Conservation (phyloP, 2,329 filamentous ascomycete species). For the Colletotrichum spaethianum region DNA sequence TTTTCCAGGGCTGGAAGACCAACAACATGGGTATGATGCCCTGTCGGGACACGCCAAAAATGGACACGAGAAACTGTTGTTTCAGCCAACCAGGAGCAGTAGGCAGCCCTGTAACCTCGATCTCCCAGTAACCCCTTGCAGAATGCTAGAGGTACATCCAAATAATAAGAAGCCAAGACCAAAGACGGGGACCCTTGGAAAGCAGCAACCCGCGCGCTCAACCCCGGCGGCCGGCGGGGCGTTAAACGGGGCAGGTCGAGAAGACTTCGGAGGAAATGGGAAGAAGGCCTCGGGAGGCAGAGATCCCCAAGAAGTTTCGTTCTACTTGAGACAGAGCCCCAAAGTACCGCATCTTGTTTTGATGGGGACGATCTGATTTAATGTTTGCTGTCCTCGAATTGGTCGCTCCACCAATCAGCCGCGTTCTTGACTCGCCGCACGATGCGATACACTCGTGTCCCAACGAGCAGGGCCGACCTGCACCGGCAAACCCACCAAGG, state of each 20-base stretch:
- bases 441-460: conserved; percentile 13
- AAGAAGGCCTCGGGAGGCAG: conserved; percentile 24
- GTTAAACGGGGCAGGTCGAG: conserved; percentile 1
- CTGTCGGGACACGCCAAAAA: conserved; percentile 39
- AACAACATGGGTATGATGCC: conserved; percentile 33
- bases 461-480: conserved; percentile 9
- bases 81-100: conserved; percentile 42
- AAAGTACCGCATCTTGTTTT: conserved; percentile 25
- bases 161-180: conserved; percentile 17
- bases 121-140: conserved; percentile 38
- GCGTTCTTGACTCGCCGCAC: conserved; percentile 31
- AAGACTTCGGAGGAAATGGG: conserved; percentile 27
- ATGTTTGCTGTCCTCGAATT: conserved; percentile 36
- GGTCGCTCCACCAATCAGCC: conserved; percentile 18
- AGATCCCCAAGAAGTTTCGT: conserved; percentile 28
- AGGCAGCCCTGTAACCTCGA: conserved; percentile 37
- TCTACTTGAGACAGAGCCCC: conserved; percentile 31
- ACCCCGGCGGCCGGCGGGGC: conserved; percentile 10
- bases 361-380: conserved; percentile 20
- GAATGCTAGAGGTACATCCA: conserved; percentile 17
- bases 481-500: conserved; percentile 27
- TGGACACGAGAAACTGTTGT: conserved; percentile 43
- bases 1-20: conserved; percentile 25
- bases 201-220: conserved; percentile 24
- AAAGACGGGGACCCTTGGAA: conserved; percentile 25